phyloP scores from a whole-genome alignment of 208 protist genomes.

The Trypanosoma congolense region DNA sequence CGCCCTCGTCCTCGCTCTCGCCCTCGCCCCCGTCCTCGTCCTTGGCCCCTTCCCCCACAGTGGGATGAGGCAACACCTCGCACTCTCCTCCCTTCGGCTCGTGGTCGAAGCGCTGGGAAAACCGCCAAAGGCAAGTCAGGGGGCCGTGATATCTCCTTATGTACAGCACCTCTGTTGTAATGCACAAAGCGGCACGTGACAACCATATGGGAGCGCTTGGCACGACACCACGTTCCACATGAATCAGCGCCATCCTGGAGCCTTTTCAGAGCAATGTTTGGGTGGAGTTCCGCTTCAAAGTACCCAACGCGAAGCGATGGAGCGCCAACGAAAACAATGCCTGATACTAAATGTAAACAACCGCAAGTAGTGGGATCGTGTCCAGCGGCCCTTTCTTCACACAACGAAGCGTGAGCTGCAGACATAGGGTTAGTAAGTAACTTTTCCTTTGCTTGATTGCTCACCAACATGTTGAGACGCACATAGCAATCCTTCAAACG shows the following conservation, averaged over 20 bases:
- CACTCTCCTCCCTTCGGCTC: slow-evolving; percentile 7
- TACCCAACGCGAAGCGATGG: slow-evolving; percentile 58
- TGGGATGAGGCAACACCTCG: slow-evolving; percentile 23
- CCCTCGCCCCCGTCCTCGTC: slow-evolving; percentile 2
- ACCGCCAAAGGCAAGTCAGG: slow-evolving; percentile 41
- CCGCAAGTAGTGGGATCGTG: slow-evolving; percentile 38
- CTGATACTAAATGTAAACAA: slow-evolving; percentile 54
- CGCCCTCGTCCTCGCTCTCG: slow-evolving; percentile 10
- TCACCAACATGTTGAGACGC: slow-evolving; percentile 67
- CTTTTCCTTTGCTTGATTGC: slow-evolving; percentile 40
- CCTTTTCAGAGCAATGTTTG: slow-evolving; percentile 52
- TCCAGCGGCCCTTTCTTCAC: slow-evolving; percentile 17
- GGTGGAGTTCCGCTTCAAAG: slow-evolving; percentile 62
- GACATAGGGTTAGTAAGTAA: slow-evolving; percentile 42
- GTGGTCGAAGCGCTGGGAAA: slow-evolving; percentile 56
- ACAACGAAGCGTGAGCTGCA: slow-evolving; percentile 40
- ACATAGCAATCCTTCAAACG: slow-evolving; percentile 63
- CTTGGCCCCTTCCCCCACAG: slow-evolving; percentile 19
- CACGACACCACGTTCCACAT: slow-evolving; percentile 68
- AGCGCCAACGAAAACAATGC: slow-evolving; percentile 63
- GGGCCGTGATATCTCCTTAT: slow-evolving; percentile 53
- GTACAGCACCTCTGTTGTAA: slow-evolving; percentile 45
- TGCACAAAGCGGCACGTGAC: slow-evolving; percentile 69
- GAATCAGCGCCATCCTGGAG: slow-evolving; percentile 38
- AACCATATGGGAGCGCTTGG: slow-evolving; percentile 51